A percentile compares a stretch with the other conserved stretches of the same genome.
phyloP scores from a whole-genome alignment of 306 rosid genomes.

The Potentilla sterilis region DNA sequence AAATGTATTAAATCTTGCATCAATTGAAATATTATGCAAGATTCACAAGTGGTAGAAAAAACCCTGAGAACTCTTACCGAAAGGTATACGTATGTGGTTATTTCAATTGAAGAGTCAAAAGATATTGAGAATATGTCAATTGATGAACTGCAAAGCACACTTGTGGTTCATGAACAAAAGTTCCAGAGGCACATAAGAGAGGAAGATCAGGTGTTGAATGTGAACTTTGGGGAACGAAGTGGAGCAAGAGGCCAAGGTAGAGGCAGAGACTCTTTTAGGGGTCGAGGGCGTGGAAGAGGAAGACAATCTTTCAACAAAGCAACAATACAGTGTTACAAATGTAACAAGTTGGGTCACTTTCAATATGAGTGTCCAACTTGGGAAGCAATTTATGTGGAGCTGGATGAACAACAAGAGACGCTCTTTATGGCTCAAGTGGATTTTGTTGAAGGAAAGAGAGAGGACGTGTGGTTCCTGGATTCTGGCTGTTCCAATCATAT shows the following conservation, averaged over 20 bases:
- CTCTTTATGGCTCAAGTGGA: not conserved
- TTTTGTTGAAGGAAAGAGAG: not conserved
- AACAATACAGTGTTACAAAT: not conserved
- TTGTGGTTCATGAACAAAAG: too few species aligned
- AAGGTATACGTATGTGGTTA: too few species aligned
- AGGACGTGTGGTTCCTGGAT: not conserved
- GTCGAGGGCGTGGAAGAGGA: not conserved
- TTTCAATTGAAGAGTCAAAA: too few species aligned
- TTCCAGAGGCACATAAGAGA: too few species aligned
- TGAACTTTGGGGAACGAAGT: not conserved
- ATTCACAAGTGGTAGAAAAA: too few species aligned
- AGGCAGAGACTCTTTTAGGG: not conserved
- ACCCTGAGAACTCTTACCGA: too few species aligned
- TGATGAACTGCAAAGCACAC: too few species aligned
- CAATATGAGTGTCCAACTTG: not conserved
- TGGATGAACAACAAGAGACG: not conserved
- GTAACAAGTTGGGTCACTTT: not conserved
- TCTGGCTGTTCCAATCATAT: not conserved
- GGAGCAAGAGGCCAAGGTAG: not conserved
- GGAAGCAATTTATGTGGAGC: not conserved
- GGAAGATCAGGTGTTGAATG: too few species aligned
- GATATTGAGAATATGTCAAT: too few species aligned
- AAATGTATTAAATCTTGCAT: too few species aligned
- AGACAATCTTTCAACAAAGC: not conserved
- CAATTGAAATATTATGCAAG: too few species aligned